phyloP scores from a whole-genome alignment of 2,329 filamentous ascomycete species.

The Boeremia lycopersici region DNA sequence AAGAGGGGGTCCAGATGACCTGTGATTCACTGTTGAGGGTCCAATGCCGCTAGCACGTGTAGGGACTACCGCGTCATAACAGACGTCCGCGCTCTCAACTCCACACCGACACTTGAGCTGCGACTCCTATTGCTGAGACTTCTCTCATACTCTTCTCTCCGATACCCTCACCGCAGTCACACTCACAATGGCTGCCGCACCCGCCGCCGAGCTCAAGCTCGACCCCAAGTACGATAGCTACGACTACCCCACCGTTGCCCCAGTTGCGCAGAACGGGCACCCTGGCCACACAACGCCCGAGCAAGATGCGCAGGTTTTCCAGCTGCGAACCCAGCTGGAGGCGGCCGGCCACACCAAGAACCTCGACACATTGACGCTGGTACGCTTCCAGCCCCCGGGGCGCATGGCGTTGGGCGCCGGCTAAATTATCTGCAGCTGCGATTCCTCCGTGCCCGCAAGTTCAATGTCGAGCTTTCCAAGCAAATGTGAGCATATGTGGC shows the following conservation, averaged over 20 bases:
- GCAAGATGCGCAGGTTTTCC: conserved; percentile 87
- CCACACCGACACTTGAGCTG: conserved; percentile 17
- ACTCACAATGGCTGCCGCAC: conserved; percentile 40
- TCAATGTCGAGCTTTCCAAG: conserved; percentile 83
- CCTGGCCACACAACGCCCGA: conserved; percentile 83
- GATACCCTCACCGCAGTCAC: conserved; percentile 9
- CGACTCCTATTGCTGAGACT: conserved; percentile 17
- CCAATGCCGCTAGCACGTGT: conserved; percentile 31
- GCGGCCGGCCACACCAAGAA: conserved; percentile 79
- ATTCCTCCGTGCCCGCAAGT: conserved; percentile 94
- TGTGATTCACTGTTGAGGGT: conserved; percentile 12
- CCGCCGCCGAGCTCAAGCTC: conserved; percentile 54
- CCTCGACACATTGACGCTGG: conserved; percentile 90
- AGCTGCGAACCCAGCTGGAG: conserved; percentile 86
- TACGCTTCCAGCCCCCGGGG: conserved; percentile 51
- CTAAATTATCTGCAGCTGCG: conserved; percentile 65
- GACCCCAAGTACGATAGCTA: conserved; percentile 96
- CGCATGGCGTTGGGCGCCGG: conserved; percentile 1
- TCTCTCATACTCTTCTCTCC: conserved; percentile 10
- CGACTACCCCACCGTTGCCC: conserved; percentile 83
- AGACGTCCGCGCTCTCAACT: conserved; percentile 25
- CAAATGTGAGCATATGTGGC: conserved; percentile 73
- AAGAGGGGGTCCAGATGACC: conserved; percentile 8
- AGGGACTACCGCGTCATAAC: conserved; percentile 38
- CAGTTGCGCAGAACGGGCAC: conserved; percentile 74